Evolutionary conservation across 2,329 filamentous ascomycete genomes (phyloP).

Genomic region (Clonostachys sp.): DNA sequence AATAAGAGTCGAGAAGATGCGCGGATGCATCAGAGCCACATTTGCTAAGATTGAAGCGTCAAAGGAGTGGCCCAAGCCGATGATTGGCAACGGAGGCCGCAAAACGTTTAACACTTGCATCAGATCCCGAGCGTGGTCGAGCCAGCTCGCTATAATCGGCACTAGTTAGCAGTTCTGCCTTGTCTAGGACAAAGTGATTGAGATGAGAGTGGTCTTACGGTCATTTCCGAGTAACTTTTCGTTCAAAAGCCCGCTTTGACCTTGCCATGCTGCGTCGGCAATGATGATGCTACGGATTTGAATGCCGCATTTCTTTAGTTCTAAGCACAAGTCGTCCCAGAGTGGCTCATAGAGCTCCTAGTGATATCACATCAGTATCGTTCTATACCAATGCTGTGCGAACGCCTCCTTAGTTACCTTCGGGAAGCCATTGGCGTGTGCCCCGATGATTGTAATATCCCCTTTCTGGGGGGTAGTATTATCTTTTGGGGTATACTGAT

Average conservation of each 20-base stretch:
- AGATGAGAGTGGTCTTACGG: slow-evolving; percentile 49
- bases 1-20: slow-evolving; percentile 70
- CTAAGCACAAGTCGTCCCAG: slow-evolving; percentile 74
- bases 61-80: slow-evolving; percentile 88
- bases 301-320: slow-evolving; percentile 54
- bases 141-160: slow-evolving; percentile 64
- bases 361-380: background rate
- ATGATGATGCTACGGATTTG: slow-evolving; percentile 83
- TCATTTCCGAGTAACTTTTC: slow-evolving; percentile 76
- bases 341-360: slow-evolving; percentile 90
- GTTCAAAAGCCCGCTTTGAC: slow-evolving; percentile 73
- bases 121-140: slow-evolving; percentile 80
- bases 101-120: slow-evolving; percentile 83
- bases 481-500: slow-evolving; percentile 79
- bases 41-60: slow-evolving; percentile 71
- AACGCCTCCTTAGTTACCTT: too few species aligned
- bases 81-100: slow-evolving; percentile 71
- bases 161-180: slow-evolving; percentile 2
- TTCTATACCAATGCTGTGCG: too few species aligned
- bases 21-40: slow-evolving; percentile 72
- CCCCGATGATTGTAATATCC: slow-evolving; percentile 79
- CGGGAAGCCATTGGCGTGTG: slow-evolving; percentile 88
- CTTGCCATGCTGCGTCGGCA: slow-evolving; percentile 80
- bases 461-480: slow-evolving; percentile 65
- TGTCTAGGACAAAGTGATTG: background rate